Base-by-base conservation (phyloP, 805 yeast genomes). In the Ogataea philodendri region DNA sequence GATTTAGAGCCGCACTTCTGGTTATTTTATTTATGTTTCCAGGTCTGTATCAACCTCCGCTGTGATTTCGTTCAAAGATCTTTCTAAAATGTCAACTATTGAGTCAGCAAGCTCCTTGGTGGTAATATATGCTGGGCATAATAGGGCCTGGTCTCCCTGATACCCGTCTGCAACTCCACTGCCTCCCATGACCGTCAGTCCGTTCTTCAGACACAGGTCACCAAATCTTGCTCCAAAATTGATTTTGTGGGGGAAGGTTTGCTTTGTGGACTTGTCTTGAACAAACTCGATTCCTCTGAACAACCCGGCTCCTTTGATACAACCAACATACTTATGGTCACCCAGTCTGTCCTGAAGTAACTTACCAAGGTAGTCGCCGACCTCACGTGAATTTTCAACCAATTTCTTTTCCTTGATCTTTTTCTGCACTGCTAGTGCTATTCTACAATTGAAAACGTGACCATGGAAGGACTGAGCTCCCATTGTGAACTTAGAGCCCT, bases 231-330 rank as follows among this genome's bases (percentile, higher is more conserved):
- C 54, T 11, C 58, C 59, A 25, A 62, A 49, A 3, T 56, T 59
- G 6, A 59, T 40, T 9, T 47, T 46, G 15, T 46, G 39, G 14
- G 57, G 61, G 47, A 69, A 70, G 24, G 67, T 62, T 43, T 69
- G 70, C 42, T 68, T 70, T 4, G 74, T 65, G 8, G 30, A 50
- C 33, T 57, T 60, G 50, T 70, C 57, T 47, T 69, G 62, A 32
- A 71, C 74, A 23, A 72, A 54, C 49, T 73, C 79, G 33, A 71
- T 42, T 1, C 70, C 64, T 73, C 76, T 66, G 59, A 73, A 72
- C 1, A 72, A 69, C 32, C 77, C 78, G 39, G 61, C 48, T 24
- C 78, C 78, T 56, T 75, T 63, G 22, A 71, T 63, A 35, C 69
- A 69, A 39, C 76, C 78, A 26, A 66, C 64, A 60, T 51, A 35